phyloP scores from a whole-genome alignment of 768 basidiomycete genomes.

The Russula dissimulans region DNA sequence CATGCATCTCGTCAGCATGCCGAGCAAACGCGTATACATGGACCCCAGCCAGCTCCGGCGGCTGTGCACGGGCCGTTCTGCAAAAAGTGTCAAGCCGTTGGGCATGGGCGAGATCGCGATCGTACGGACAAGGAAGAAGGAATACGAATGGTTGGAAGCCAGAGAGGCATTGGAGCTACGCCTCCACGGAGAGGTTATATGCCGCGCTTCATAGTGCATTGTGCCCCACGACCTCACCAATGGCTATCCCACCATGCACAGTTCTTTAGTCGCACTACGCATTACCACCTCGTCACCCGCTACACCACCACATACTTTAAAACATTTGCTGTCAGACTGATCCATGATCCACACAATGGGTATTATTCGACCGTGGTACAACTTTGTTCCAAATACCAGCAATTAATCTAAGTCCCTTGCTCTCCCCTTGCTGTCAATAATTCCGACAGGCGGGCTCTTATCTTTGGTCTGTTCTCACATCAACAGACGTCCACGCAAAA shows the following conservation, averaged over 20 bases:
- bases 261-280: background rate
- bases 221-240: no score
- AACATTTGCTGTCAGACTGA: background rate
- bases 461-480: conserved; percentile 53
- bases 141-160: conserved; percentile 85
- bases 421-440: conserved; percentile 33
- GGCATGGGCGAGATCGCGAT: conserved; percentile 91
- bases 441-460: conserved; percentile 66
- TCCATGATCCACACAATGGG: background rate
- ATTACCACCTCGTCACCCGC: background rate
- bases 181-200: conserved; percentile 78
- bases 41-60: conserved; percentile 59
- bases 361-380: background rate
- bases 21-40: conserved; percentile 75
- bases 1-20: conserved; percentile 79
- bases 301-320: background rate
- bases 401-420: conserved; percentile 3
- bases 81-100: conserved; percentile 71
- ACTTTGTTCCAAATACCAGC: background rate
- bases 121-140: conserved; percentile 59
- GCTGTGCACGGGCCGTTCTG: conserved; percentile 75
- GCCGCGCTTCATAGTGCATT: conserved; percentile 42
- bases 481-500: background rate
- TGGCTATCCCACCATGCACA: background rate
- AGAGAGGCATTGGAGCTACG: conserved; percentile 79